Base-by-base conservation (phyloP, 768 basidiomycete species). In the Imleria badia region DNA sequence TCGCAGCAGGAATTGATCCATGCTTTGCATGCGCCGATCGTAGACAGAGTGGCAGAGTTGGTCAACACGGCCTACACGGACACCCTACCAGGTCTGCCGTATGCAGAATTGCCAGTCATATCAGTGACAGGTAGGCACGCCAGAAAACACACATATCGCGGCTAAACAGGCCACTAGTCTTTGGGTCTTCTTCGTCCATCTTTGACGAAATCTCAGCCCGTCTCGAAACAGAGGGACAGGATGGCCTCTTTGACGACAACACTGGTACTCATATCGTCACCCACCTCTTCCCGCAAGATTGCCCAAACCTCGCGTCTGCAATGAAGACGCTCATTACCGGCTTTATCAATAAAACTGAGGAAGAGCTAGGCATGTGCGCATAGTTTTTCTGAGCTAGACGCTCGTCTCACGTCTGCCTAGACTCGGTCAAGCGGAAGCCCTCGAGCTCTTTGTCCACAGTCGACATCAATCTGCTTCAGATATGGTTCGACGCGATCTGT, bases 221-320 rank as follows among this genome's bases (percentile, higher is more conserved):
- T 49, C 69, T 81, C 7, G 74, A 76, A 53, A 41, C 55, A 20
- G 62, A 63, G 48, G 63, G 54, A 15, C 58, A 52, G 17, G 62
- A 71, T 36, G 62, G 44, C 13, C 66, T 63, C 23, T 54, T 71
- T 44, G 67, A 55, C 35, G 52, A 51, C 23, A 30, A 51, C 45
- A 43, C 34, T 38, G 39, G 65, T 17, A 46, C 44, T 33, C 66
- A 70, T 63, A 66, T 71, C 2, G 72, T 79, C 17, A 71, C 72
- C 6, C 84, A 85, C 61, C 67, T 89, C 10, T 77, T 83, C 57
- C 81, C 86, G 3, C 72, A 73, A 31, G 85, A 89, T 50, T 84
- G 83, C 51, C 58, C 73, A 1, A 89, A 76, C 45, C 48, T 87
- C 22, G 63, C 72, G 12, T 67, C 73, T 9, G 75, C 78, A 26